phyloP scores from a whole-genome alignment of 164 flowering plant species.

The Vitis riparia region DNA sequence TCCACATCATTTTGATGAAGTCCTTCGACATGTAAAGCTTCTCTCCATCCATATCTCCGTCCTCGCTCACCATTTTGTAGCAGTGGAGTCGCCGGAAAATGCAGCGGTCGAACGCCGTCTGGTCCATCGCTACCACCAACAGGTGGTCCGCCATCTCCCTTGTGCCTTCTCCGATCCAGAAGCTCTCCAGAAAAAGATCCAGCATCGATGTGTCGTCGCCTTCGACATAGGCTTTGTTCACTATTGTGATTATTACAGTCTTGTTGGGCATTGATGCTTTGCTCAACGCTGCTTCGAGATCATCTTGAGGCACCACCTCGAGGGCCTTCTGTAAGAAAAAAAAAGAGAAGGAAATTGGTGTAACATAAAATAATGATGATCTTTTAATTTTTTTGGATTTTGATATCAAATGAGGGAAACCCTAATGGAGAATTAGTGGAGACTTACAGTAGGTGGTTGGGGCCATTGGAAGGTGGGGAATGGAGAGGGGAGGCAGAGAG shows the following conservation, averaged over 20 bases:
- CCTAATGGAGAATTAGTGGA: not conserved
- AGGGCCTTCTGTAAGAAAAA: slow-evolving; percentile 3
- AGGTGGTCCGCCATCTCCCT: slow-evolving; percentile 38
- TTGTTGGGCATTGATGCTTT: slow-evolving; percentile 42
- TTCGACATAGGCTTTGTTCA: slow-evolving; percentile 60
- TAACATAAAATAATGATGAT: too few species aligned
- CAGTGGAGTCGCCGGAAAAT: slow-evolving; percentile 46
- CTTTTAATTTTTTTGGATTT: too few species aligned
- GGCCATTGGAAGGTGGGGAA: not conserved
- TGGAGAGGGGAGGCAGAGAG: slow-evolving; percentile 1
- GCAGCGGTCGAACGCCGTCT: slow-evolving; percentile 50
- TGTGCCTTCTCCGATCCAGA: slow-evolving; percentile 61
- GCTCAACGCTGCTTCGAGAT: slow-evolving; percentile 35
- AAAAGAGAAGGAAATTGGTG: too few species aligned
- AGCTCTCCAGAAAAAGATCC: slow-evolving; percentile 57
- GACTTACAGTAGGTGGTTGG: slow-evolving; percentile 14
- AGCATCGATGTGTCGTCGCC: slow-evolving; percentile 35
- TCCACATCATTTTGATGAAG: slow-evolving; percentile 80
- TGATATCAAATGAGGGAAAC: too few species aligned
- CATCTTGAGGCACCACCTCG: slow-evolving; percentile 9
- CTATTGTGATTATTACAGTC: slow-evolving; percentile 53
- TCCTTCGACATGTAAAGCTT: slow-evolving; percentile 58
- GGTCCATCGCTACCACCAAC: slow-evolving; percentile 55
- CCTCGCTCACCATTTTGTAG: slow-evolving; percentile 44
- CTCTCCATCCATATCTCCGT: slow-evolving; percentile 47